A percentile compares a stretch with the other conserved stretches of the same genome.
phyloP scores from a whole-genome alignment of 164 flowering plant genomes.

The Vitis cinerea region DNA sequence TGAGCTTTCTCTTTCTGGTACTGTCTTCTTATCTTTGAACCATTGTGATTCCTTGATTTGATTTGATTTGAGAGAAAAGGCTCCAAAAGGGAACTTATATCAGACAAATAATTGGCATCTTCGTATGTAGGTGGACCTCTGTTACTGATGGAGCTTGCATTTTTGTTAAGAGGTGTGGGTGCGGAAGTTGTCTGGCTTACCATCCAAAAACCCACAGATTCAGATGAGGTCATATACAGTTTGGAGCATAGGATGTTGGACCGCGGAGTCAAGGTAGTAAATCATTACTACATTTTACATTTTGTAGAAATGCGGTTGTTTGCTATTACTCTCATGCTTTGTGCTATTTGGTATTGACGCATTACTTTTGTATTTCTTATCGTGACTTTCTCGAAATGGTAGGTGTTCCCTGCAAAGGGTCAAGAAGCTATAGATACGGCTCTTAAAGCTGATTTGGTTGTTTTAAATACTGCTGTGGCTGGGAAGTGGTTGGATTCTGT shows the following conservation, averaged over 20 bases:
- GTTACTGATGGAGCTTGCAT: constrained; percentile 94
- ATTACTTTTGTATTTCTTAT: constrained; percentile 3
- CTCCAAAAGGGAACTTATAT: too few species aligned
- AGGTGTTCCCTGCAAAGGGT: constrained; percentile 79
- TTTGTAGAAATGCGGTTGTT: not conserved
- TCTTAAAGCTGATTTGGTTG: constrained; percentile 85
- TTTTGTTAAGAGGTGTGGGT: constrained; percentile 74
- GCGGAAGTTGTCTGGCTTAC: constrained; percentile 88
- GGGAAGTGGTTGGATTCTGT: constrained; percentile 98
- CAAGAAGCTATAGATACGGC: constrained; percentile 78
- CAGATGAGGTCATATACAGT: constrained; percentile 65
- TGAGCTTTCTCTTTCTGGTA: constrained; percentile 87
- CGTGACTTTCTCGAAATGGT: constrained; percentile 7
- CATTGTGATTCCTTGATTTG: not conserved
- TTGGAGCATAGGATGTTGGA: constrained; percentile 77
- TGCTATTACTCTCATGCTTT: not conserved
- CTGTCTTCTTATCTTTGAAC: not conserved
- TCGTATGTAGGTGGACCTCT: constrained; percentile 75
- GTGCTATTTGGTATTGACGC: not conserved
- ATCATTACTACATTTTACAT: not conserved
- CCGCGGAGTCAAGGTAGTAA: constrained; percentile 80
- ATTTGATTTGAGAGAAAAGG: not conserved
- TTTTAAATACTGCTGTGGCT: constrained; percentile 96
- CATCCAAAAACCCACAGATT: constrained; percentile 57
- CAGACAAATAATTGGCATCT: too few species aligned